phyloP scores from a whole-genome alignment of 805 yeast genomes.

The Ogataea methanolica region DNA sequence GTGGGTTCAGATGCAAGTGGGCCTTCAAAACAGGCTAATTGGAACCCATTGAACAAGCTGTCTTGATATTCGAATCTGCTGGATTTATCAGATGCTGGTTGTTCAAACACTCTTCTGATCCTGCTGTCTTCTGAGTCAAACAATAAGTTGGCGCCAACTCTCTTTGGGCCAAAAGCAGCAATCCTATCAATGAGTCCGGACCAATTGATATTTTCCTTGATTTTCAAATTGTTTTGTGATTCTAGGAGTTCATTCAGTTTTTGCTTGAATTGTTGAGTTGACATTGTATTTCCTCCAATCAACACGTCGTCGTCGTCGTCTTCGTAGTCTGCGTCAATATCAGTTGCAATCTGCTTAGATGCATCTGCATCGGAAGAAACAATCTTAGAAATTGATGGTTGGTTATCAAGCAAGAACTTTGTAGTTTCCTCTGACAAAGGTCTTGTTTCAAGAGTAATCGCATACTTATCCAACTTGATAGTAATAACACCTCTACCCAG shows the following conservation, averaged over 20 bases:
- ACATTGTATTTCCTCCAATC: slow-evolving; percentile 13
- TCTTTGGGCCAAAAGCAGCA: slow-evolving; percentile 71
- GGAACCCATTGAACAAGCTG: slow-evolving; percentile 77
- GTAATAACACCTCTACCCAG: slow-evolving; percentile 47
- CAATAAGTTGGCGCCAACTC: slow-evolving; percentile 70
- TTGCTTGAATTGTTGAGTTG: slow-evolving; percentile 28
- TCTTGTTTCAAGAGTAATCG: slow-evolving; percentile 36
- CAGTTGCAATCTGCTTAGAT: slow-evolving; percentile 48
- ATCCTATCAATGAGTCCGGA: slow-evolving; percentile 35
- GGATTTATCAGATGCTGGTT: not conserved
- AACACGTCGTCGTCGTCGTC: slow-evolving; percentile 10
- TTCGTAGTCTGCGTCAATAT: slow-evolving; percentile 28
- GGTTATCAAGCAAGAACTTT: slow-evolving; percentile 44
- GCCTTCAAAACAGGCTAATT: slow-evolving; percentile 75
- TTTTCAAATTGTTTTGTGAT: slow-evolving; percentile 12
- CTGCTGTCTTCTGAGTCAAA: slow-evolving; percentile 44
- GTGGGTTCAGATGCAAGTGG: slow-evolving; percentile 86
- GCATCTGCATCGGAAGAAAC: slow-evolving; percentile 23
- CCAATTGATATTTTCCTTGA: slow-evolving; percentile 27
- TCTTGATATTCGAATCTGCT: slow-evolving; percentile 44
- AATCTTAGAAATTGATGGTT: slow-evolving; percentile 36
- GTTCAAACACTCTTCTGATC: slow-evolving; percentile 31
- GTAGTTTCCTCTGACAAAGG: slow-evolving; percentile 55
- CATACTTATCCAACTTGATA: slow-evolving; percentile 46
- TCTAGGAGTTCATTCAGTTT: slow-evolving; percentile 28